These are phyloP conservation scores for Volutella citrinella DNA, from an alignment of 2,329 filamentous ascomycete species.

Conservation along the genomic window DNA sequence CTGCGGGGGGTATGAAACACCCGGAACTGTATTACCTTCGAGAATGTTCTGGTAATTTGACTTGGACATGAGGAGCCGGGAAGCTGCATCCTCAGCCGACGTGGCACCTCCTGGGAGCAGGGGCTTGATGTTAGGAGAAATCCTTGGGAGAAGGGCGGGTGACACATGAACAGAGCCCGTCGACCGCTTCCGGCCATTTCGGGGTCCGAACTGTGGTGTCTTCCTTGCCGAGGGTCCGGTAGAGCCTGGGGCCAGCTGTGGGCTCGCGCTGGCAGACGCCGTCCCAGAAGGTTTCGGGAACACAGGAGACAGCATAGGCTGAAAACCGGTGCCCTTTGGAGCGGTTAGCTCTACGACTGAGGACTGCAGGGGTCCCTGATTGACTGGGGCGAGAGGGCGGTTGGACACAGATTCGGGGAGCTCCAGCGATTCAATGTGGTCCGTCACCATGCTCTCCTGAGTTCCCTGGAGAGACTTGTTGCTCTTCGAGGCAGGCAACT, in stretches of 20 bases:
- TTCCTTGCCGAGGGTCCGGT: constrained; percentile 45
- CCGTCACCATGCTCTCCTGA: constrained; percentile 42
- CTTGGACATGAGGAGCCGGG: constrained; percentile 83
- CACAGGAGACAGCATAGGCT: constrained; percentile 47
- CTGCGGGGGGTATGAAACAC: constrained; percentile 85
- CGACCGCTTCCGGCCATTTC: constrained; percentile 68
- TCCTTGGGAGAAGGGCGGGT: constrained; percentile 81
- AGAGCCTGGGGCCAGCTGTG: constrained; percentile 55
- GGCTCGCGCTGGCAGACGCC: constrained; percentile 62
- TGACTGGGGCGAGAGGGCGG: constrained; percentile 31
- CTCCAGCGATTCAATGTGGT: constrained; percentile 57
- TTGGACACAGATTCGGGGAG: constrained; percentile 67
- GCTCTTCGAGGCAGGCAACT: constrained; percentile 55
- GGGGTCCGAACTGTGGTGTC: constrained; percentile 54
- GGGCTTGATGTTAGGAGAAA: constrained; percentile 93
- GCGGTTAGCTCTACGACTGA: constrained; percentile 35
- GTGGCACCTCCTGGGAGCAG: constrained; percentile 64
- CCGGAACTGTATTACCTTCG: constrained; percentile 86
- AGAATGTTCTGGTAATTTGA: constrained; percentile 98
- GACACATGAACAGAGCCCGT: constrained; percentile 74
- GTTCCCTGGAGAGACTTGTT: constrained; percentile 43
- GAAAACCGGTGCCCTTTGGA: constrained; percentile 51
- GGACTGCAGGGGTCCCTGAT: constrained; percentile 38
- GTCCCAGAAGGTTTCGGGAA: constrained; percentile 39
- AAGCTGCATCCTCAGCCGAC: constrained; percentile 59